These are phyloP conservation scores for Manihot esculenta DNA, from an alignment of 441 rosid species.

Conservation along the genomic window DNA sequence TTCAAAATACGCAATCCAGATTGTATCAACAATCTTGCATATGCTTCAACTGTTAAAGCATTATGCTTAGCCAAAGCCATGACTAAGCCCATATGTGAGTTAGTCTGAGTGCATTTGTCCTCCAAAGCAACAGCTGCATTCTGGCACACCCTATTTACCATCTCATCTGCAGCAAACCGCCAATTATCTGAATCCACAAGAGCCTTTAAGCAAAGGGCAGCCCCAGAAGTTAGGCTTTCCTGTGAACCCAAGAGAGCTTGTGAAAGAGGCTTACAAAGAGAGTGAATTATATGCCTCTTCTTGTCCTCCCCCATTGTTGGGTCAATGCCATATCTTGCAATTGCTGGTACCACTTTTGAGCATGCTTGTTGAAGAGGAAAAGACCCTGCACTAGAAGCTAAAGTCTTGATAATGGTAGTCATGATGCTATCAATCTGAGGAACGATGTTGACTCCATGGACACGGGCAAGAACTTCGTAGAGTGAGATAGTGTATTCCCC, in stretches of 20 bases:
- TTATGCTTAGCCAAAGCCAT: constrained; percentile 91
- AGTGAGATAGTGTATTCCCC: constrained; percentile 97
- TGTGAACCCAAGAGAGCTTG: constrained; percentile 75
- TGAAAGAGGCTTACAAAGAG: constrained; percentile 82
- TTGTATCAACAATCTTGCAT: constrained; percentile 78
- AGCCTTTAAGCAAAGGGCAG: constrained; percentile 94
- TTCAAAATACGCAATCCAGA: constrained; percentile 71
- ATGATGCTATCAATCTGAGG: constrained; percentile 84
- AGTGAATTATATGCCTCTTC: constrained; percentile 66
- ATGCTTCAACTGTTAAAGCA: constrained; percentile 80
- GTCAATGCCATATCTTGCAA: constrained; percentile 92
- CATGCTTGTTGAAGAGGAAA: constrained; percentile 94
- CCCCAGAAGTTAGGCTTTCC: constrained; percentile 85
- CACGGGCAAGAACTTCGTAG: constrained; percentile 94
- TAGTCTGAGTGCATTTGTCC: constrained; percentile 75
- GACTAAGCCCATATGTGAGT: constrained; percentile 79
- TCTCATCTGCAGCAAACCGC: constrained; percentile 76
- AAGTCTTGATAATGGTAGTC: constrained; percentile 70
- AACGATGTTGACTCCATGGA: constrained; percentile 87
- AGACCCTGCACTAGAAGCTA: constrained; percentile 89
- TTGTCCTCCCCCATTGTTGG: constrained; percentile 76
- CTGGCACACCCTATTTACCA: constrained; percentile 88
- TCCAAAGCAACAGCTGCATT: constrained; percentile 89
- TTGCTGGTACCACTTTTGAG: constrained; percentile 92
- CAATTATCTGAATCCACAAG: constrained; percentile 94